Conservation (phyloP, 768 basidiomycete species). For the Mycena polygramma region DNA sequence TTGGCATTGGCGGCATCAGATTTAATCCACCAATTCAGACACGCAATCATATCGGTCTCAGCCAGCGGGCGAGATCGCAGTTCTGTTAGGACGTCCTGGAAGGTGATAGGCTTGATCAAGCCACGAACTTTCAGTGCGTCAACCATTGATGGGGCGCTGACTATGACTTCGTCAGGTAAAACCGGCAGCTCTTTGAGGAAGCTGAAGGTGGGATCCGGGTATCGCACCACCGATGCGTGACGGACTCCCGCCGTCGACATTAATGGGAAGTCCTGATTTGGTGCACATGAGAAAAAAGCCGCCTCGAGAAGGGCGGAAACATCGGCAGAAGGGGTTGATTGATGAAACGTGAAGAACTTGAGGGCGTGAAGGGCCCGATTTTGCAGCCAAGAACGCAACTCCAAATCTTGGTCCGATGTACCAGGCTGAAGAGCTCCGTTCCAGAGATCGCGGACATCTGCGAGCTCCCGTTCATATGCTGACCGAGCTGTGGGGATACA, state of each 20-base stretch:
- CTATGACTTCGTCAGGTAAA: constrained; percentile 71
- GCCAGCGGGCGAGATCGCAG: constrained; percentile 77
- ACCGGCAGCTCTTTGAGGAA: constrained; percentile 87
- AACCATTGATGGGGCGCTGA: constrained; percentile 71
- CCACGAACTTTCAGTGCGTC: constrained; percentile 69
- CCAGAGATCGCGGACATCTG: constrained; percentile 72
- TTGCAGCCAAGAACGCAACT: constrained; percentile 65
- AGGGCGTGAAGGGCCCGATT: constrained; percentile 81
- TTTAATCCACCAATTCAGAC: constrained; percentile 88
- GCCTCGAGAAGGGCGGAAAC: constrained; percentile 80
- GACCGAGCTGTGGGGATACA: constrained; percentile 57
- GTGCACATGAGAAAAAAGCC: constrained; percentile 81
- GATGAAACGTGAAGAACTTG: constrained; percentile 90
- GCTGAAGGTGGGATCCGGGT: constrained; percentile 78
- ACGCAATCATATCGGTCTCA: constrained; percentile 82
- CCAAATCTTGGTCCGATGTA: constrained; percentile 49
- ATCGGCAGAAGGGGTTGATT: constrained; percentile 87
- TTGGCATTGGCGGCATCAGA: constrained; percentile 51
- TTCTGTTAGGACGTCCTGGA: constrained; percentile 87
- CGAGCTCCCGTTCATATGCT: constrained; percentile 89
- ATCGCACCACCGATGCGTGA: constrained; percentile 74
- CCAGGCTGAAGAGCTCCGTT: constrained; percentile 55
- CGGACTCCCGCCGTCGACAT: constrained; percentile 83
- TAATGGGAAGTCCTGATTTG: constrained; percentile 68
- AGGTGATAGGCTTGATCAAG: constrained; percentile 80